Conservation (phyloP, 2,329 filamentous ascomycete species). For the Rachicladosporium sp. region DNA sequence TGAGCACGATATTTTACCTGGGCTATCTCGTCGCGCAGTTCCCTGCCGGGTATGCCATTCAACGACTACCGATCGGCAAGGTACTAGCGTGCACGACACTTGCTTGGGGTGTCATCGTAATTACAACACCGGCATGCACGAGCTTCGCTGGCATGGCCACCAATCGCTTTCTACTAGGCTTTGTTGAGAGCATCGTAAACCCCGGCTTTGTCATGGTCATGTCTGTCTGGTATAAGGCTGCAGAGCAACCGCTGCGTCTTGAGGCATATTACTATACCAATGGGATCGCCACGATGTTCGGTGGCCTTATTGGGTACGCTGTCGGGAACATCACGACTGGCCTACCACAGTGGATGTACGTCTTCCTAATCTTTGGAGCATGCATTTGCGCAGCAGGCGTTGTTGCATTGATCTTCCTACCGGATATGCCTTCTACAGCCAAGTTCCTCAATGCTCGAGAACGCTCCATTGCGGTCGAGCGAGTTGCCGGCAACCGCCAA, state of each 20-base stretch:
- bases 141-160: conserved; percentile 28
- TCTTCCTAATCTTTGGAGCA: conserved; percentile 44
- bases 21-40: conserved; percentile 36
- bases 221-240: conserved; percentile 26
- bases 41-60: conserved; percentile 32
- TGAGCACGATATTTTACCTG: conserved; percentile 39
- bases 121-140: conserved; percentile 30
- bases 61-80: conserved; percentile 35
- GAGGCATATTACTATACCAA: conserved; percentile 42
- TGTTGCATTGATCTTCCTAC: conserved; percentile 27
- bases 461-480: conserved; percentile 38
- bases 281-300: conserved; percentile 49
- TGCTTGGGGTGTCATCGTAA: conserved; percentile 30
- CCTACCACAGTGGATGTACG: conserved; percentile 42
- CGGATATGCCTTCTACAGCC: conserved; percentile 34
- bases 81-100: conserved; percentile 31
- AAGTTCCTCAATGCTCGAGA: conserved; percentile 31
- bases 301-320: conserved; percentile 46
- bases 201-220: conserved; percentile 26
- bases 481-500: conserved; percentile 39
- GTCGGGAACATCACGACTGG: conserved; percentile 46
- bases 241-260: conserved; percentile 40
- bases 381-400: conserved; percentile 27
- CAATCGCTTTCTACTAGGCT: conserved; percentile 26
- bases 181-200: conserved; percentile 24